These are phyloP conservation scores for Rhodotorula sp. DNA, from an alignment of 1,284 basidiomycete species.

Conservation along the genomic window DNA sequence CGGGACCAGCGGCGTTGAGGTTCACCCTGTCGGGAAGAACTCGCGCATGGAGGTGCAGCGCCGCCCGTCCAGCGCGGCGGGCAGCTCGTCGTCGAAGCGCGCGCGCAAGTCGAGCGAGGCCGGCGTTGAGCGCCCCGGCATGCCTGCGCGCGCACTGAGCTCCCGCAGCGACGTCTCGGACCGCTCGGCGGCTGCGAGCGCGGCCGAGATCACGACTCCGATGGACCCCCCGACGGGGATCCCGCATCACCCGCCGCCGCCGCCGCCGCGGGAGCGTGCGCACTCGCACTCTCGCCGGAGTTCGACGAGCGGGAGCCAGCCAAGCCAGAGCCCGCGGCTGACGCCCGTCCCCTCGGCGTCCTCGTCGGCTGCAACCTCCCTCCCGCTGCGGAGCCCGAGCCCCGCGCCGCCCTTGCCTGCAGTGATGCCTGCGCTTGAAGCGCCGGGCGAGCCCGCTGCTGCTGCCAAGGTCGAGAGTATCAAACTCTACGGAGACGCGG, in stretches of 20 bases:
- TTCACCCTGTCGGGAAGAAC: slow-evolving; percentile 82
- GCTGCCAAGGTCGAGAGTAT: slow-evolving; percentile 11
- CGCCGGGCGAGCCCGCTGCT: neutral
- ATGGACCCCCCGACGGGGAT: slow-evolving; percentile 50
- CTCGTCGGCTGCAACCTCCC: slow-evolving; percentile 51
- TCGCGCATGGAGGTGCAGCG: slow-evolving; percentile 65
- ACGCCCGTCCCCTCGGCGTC: slow-evolving; percentile 60
- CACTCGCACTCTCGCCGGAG: slow-evolving; percentile 70
- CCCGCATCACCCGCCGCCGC: slow-evolving; percentile 22
- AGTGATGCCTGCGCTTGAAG: slow-evolving; percentile 28
- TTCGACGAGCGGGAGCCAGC: slow-evolving; percentile 54
- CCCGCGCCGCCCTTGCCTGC: slow-evolving; percentile 39
- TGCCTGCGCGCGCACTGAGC: slow-evolving; percentile 58
- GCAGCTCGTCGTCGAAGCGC: neutral
- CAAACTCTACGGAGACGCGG: slow-evolving; percentile 90
- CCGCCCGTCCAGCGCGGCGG: slow-evolving; percentile 55
- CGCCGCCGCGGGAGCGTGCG: neutral
- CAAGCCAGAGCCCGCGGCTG: slow-evolving; percentile 3
- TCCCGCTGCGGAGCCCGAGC: slow-evolving; percentile 20
- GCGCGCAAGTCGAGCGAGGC: slow-evolving; percentile 1
- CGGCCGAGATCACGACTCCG: slow-evolving; percentile 52
- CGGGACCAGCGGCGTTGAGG: slow-evolving; percentile 62
- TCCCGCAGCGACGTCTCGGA: slow-evolving; percentile 6
- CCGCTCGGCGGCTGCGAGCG: slow-evolving; percentile 48
- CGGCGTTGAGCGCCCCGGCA: neutral